Percentiles rank a stretch among this genome's conserved stretches.
Conservation (phyloP, 2,329 filamentous ascomycete genomes). For the Eutypa lata region DNA sequence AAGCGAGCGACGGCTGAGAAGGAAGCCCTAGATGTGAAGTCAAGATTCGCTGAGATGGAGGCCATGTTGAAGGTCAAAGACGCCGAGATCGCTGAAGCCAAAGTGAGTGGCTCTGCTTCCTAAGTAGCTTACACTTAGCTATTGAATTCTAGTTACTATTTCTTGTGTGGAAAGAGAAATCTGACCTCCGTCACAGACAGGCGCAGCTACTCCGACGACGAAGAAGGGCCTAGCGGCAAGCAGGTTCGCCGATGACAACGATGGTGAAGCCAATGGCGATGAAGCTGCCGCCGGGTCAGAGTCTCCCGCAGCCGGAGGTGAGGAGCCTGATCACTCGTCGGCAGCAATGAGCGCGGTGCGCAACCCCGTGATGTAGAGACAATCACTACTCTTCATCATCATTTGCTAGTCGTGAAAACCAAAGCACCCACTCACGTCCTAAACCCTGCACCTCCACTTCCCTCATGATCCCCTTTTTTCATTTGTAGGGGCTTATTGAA, state of each 20-base stretch:
- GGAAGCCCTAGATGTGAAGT: constrained; percentile 27
- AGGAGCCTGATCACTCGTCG: constrained; percentile 61
- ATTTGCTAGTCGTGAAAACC: constrained; percentile 22
- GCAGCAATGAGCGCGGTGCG: constrained; percentile 66
- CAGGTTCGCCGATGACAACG: constrained; percentile 46
- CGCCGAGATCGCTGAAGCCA: constrained; percentile 60
- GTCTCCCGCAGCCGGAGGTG: constrained; percentile 49
- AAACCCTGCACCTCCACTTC: constrained; percentile 8
- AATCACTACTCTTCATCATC: constrained; percentile 2
- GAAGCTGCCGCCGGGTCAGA: constrained; percentile 29
- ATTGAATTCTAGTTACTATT: background rate
- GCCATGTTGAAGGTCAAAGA: constrained; percentile 53
- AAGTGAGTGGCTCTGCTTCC: constrained; percentile 36
- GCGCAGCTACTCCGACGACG: constrained; percentile 38
- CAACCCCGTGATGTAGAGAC: constrained; percentile 43
- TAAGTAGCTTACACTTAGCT: background rate
- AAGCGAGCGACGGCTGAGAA: constrained; percentile 28
- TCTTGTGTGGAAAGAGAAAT: constrained; percentile 6
- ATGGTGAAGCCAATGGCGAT: constrained; percentile 29
- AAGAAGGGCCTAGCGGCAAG: constrained; percentile 52
- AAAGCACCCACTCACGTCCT: constrained; percentile 12
- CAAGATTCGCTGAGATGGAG: constrained; percentile 33
- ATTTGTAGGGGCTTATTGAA: constrained; percentile 7
- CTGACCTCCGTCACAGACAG: constrained; percentile 35
- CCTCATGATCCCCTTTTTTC: background rate